Evolutionary conservation across 2,329 filamentous ascomycete genomes (phyloP).

Genomic region (Penicillium sp.): DNA sequence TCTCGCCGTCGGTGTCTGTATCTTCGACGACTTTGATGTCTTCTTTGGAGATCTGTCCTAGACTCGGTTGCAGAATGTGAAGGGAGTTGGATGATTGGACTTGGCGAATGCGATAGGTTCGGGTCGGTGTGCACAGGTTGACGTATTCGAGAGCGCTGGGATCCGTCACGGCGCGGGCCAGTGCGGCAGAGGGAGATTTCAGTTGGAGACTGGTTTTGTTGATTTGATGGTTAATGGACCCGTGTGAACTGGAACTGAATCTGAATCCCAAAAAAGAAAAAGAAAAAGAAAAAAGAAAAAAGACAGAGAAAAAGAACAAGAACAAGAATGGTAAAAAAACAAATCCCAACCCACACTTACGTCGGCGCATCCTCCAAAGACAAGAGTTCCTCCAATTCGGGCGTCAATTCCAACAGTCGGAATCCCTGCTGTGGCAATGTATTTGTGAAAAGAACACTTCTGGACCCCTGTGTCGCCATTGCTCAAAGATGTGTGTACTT

Average conservation of each 20-base stretch:
- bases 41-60: conserved; percentile 22
- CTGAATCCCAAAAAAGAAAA: too few relatives aligned
- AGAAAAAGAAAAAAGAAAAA: too few relatives aligned
- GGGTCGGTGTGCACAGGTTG: conserved; percentile 53
- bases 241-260: too few relatives aligned
- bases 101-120: conserved; percentile 57
- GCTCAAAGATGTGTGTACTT: neutral
- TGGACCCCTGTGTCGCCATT: conserved; percentile 37
- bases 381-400: conserved; percentile 51
- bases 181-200: conserved; percentile 34
- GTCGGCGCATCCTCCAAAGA: conserved; percentile 40
- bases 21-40: conserved; percentile 26
- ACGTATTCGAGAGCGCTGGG: conserved; percentile 36
- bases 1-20: conserved; percentile 14
- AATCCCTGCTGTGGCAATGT: conserved; percentile 47
- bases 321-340: too few relatives aligned
- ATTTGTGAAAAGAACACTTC: conserved; percentile 37
- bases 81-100: conserved; percentile 62
- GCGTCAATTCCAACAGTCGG: conserved; percentile 55
- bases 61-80: conserved; percentile 47
- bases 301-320: too few relatives aligned
- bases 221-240: neutral
- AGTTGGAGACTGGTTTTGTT: conserved; percentile 33
- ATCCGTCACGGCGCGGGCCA: conserved; percentile 25
- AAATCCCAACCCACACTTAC: conserved; percentile 16